phyloP scores from a whole-genome alignment of 768 basidiomycete species.

The Trametes coccinea region DNA sequence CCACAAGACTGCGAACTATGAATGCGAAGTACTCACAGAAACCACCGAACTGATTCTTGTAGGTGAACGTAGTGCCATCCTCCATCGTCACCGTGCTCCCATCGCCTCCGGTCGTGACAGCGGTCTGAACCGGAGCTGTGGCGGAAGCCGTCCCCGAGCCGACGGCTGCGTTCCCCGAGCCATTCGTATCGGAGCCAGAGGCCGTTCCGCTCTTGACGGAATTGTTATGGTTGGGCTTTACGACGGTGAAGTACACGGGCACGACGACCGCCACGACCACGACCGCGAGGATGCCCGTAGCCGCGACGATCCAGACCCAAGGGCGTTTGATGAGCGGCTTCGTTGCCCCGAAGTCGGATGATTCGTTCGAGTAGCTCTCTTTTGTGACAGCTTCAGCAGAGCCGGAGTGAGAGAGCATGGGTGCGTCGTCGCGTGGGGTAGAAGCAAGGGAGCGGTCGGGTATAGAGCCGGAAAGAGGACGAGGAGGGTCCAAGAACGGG shows the following conservation, averaged over 20 bases:
- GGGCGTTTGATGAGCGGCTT: conserved; percentile 28
- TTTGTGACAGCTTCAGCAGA: conserved; percentile 7
- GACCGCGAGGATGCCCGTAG: conserved; percentile 22
- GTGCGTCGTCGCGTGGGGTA: conserved; percentile 16
- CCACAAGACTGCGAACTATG: neutral
- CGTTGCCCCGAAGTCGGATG: neutral
- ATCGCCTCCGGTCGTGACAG: conserved; percentile 56
- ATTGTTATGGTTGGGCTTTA: conserved; percentile 24
- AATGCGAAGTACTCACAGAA: conserved; percentile 50
- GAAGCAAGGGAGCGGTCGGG: conserved; percentile 16
- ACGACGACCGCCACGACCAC: conserved; percentile 32
- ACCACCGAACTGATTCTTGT: conserved; percentile 76
- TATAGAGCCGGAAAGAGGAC: conserved; percentile 11
- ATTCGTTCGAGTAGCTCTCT: conserved; percentile 5
- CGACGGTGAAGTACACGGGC: conserved; percentile 31
- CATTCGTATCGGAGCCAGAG: neutral
- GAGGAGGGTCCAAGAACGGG: conserved; percentile 8
- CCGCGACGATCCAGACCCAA: conserved; percentile 20
- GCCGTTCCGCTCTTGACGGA: conserved; percentile 9
- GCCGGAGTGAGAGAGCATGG: conserved; percentile 5
- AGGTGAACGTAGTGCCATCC: conserved; percentile 73
- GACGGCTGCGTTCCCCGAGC: neutral
- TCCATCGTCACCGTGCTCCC: conserved; percentile 64
- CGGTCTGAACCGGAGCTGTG: conserved; percentile 6
- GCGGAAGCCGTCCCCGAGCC: conserved; percentile 20